Evolutionary conservation across 2,329 filamentous ascomycete genomes (phyloP), one percentile per base, ranked within the genome.

Genomic region (Metarhizium guizhouense): DNA sequence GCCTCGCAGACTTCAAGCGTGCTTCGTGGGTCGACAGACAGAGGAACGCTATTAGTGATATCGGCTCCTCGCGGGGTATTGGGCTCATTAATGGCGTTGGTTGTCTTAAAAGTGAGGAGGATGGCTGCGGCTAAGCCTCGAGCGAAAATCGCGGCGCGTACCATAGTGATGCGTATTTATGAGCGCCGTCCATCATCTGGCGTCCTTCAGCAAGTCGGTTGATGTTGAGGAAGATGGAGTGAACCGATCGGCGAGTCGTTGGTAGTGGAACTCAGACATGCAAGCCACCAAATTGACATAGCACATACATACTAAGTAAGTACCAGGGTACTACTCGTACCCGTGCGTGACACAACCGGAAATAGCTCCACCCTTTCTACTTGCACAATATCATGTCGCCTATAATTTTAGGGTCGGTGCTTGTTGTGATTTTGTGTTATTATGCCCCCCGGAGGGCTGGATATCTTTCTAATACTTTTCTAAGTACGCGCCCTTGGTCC

Each of bases 1-100:
- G 73, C 77, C 62, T 80, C 78, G 71, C 81, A 84, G 47, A 60
- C 14, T 32, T 50, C 50, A 18, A 8, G 42, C 18, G 42, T 45
- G 42, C 42, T 45, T 16, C 16, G 11, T 20, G 16, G 16, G n/a
- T 18, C 20, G 13, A 47, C 43, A 38, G 52, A 4, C 4, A 16
- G 29, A 38, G 20, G 6, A 29, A 20, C 16, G n/a, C 42, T 45
- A 16, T 13, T 18, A 13, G 49, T 20, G 32, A 38, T 18, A 16
- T 36, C 29, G 49, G 32, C 20, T 38, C 10, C 32, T n/a, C 10
- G 32, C 13, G 30, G 14, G 16, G 13, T n/a, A 30, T 51, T 20
- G 16, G 47, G n/a, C 7, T 42, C 47, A 36, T 48, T n/a, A 10
- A 32, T 45, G 6, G 48, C 42, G 45, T 14, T 30, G 20, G 36